Evolutionary conservation across 805 yeast genomes (phyloP).

Genomic region (Komagataella pseudopastoris): DNA sequence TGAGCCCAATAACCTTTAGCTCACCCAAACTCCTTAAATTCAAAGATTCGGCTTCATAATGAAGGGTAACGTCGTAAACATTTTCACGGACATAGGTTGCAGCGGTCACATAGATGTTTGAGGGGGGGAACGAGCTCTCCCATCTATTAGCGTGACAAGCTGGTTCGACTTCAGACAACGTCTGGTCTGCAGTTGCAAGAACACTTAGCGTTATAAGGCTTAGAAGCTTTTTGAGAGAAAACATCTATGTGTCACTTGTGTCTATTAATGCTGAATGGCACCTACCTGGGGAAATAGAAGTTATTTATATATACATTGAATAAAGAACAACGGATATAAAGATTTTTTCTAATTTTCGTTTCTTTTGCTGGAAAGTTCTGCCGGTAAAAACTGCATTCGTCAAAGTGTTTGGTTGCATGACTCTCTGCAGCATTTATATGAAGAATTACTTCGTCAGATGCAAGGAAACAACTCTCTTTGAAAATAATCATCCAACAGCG

Average conservation of each 20-base stretch:
- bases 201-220: neutral
- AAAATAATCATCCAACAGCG: no score
- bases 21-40: constrained; percentile 10
- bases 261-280: neutral
- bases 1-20: constrained; percentile 15
- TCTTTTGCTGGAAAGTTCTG: no score
- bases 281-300: no score
- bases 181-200: neutral
- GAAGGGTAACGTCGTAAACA: constrained; percentile 2
- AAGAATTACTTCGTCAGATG: no score
- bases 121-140: neutral
- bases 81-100: neutral
- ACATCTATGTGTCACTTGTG: neutral
- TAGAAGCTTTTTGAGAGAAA: neutral
- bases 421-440: no score
- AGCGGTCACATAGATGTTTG: neutral
- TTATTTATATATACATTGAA: no score
- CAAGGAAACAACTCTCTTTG: no score
- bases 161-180: neutral
- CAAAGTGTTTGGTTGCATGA: no score
- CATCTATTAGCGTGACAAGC: neutral
- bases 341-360: no score
- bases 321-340: no score
- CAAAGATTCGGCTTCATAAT: constrained; percentile 6
- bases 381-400: no score